phyloP scores from a whole-genome alignment of 2,329 filamentous ascomycete genomes.

The Verruconis gallopava region DNA sequence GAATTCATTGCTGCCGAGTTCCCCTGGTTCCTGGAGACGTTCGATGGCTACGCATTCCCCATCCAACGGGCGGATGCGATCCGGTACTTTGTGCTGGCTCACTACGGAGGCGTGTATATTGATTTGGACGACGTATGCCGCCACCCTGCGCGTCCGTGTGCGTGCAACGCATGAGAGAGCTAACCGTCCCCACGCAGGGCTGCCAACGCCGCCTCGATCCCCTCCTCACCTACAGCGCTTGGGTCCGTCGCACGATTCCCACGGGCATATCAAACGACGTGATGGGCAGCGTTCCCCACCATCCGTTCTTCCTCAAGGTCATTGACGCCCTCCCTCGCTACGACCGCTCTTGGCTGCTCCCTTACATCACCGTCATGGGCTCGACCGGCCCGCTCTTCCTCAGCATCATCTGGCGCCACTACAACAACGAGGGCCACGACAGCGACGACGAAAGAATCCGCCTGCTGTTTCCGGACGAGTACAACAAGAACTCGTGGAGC shows the following conservation, averaged over 20 bases:
- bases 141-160: conserved; percentile 1
- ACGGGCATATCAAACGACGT: conserved; percentile 73
- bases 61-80: conserved; percentile 70
- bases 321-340: conserved; percentile 56
- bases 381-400: conserved; percentile 65
- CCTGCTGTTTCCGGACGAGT: conserved; percentile 57
- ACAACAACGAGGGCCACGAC: conserved; percentile 37
- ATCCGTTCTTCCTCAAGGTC: conserved; percentile 60
- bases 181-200: conserved; percentile 32
- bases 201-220: conserved; percentile 57
- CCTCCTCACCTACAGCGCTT: conserved; percentile 54
- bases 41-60: conserved; percentile 58
- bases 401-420: conserved; percentile 64
- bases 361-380: conserved; percentile 71
- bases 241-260: conserved; percentile 57
- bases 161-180: background rate
- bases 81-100: conserved; percentile 64
- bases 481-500: conserved; percentile 54
- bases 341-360: conserved; percentile 53
- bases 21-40: conserved; percentile 64
- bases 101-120: conserved; percentile 71
- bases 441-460: conserved; percentile 44
- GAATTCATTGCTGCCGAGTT: conserved; percentile 63
- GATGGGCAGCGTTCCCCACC: conserved; percentile 59
- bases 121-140: conserved; percentile 56